Evolutionary conservation across 352 stramenopile genomes (phyloP), one percentile per base, ranked within the genome.

Genomic region (Phytophthora syringae): DNA sequence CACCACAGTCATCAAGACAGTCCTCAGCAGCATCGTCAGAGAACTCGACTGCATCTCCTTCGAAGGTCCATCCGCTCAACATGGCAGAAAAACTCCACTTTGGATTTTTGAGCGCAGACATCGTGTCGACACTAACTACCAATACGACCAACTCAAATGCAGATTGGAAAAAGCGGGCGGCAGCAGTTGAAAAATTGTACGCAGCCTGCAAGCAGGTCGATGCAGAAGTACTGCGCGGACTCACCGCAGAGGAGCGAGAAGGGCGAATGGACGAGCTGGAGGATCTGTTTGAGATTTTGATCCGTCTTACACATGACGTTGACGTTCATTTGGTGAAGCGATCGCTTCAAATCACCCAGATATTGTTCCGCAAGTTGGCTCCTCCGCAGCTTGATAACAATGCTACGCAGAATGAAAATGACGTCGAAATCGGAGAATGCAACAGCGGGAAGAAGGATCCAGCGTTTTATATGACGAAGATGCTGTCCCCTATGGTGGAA

Each of bases 321-420:
- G 82, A 93, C 34, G 65, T 80, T 6, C 81, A 89, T 52, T 50
- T 93, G 10, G 80, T 91, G 11, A 91, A 93, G 48, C 72, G 83
- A 49, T 70, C 82, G 15, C 54, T 91, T 15, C 80, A 93, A 52
- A 88, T 90, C 20, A 77, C 58, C 1, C 71, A 87, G 2, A 37
- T 85, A 28, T 37, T 88, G 11, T 90, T 89, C 22, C 54, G 72
- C 45, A 88, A 89, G 48, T 25, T 90, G 20, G 61, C 44, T 28
- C 43, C 61, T 15, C n/a, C 24, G 10, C 49, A 34, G 7, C 37
- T 51, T 36, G 43, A 52, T 37, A 59, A 44, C 16, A 24, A 66
- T 22, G 10, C 3, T 4, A 18, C 40, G 16, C 34, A 58, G 39
- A 50, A 39, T 56, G 43, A 45, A 21, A n/a, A 53, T 24, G 10